A percentile compares a stretch with the other conserved stretches of the same genome.
phyloP scores from a whole-genome alignment of 805 yeast species.

The Myxozyma mucilagina region DNA sequence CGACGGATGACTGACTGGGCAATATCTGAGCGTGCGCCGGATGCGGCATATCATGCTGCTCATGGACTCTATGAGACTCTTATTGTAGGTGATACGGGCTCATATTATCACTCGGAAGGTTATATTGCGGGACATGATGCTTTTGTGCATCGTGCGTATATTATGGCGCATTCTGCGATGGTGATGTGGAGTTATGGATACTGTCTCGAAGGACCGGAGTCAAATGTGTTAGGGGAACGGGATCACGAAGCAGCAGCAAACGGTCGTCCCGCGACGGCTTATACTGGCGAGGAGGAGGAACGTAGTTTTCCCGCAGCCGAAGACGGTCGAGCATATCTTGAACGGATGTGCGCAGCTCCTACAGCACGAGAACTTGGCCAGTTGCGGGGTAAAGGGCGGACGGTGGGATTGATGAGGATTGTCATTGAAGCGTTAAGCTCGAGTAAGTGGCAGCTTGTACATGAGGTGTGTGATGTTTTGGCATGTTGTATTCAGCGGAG shows the following conservation, averaged over 20 bases:
- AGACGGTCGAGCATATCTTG: conserved; percentile 52
- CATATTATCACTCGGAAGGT: conserved; percentile 21
- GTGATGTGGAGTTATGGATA: conserved; percentile 41
- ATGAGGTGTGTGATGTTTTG: conserved; percentile 28
- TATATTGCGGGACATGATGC: conserved; percentile 35
- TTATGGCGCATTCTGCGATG: conserved; percentile 36
- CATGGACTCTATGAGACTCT: conserved; percentile 34
- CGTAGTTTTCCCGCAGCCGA: conserved; percentile 44
- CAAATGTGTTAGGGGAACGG: conserved; percentile 27
- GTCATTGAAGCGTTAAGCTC: conserved; percentile 34
- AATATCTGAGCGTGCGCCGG: conserved; percentile 46
- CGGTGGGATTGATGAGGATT: conserved; percentile 54
- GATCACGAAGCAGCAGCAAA: conserved; percentile 4
- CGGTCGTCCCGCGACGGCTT: conserved; percentile 6
- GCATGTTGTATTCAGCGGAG: conserved; percentile 29
- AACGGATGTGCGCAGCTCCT: conserved; percentile 49
- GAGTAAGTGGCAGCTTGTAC: conserved; percentile 37
- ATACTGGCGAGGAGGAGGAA: conserved; percentile 23
- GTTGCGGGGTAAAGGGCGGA: conserved; percentile 48
- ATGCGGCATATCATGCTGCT: conserved; percentile 54
- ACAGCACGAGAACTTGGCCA: conserved; percentile 33
- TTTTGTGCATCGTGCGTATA: conserved; percentile 37
- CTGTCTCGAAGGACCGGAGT: conserved; percentile 39
- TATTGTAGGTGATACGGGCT: conserved; percentile 28
- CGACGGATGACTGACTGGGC: conserved; percentile 57